A percentile compares a stretch with the other conserved stretches of the same genome.
Conservation (phyloP, 2,329 filamentous ascomycete species). For the Aspergillus hiratsukae region DNA sequence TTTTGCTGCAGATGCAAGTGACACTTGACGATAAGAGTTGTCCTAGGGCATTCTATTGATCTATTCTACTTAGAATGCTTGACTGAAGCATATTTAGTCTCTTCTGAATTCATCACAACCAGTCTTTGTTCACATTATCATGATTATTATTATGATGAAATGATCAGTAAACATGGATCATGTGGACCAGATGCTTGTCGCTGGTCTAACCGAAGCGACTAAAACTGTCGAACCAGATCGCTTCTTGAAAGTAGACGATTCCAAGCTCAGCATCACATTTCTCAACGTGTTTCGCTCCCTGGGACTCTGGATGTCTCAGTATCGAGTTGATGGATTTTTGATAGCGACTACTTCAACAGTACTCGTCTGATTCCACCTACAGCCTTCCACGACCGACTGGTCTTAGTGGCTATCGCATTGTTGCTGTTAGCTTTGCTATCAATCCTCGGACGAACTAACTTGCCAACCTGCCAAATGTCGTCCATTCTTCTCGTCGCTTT, state of each 20-base stretch:
- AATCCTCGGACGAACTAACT: neutral
- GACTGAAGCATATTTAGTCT: neutral
- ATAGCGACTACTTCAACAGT: neutral
- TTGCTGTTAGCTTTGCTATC: neutral
- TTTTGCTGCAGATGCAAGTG: neutral
- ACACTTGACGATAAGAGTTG: neutral
- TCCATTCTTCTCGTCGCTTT: slow-evolving; percentile 8
- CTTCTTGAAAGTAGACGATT: neutral
- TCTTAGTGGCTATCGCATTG: too few relatives aligned
- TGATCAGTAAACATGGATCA: neutral
- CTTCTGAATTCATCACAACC: neutral
- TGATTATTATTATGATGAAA: neutral
- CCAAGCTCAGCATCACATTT: neutral
- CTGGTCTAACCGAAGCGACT: slow-evolving; percentile 10
- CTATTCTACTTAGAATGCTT: neutral
- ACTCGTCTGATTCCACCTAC: too few relatives aligned
- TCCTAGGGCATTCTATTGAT: neutral
- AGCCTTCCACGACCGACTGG: too few relatives aligned
- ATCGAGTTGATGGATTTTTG: too few relatives aligned
- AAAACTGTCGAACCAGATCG: slow-evolving; percentile 4
- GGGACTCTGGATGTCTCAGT: neutral
- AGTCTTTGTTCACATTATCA: neutral
- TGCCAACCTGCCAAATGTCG: neutral
- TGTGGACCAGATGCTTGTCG: slow-evolving; percentile 1
- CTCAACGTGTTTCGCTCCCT: neutral